Percentiles rank a stretch among this genome's conserved stretches.
These are phyloP conservation scores for Geotrichum europaeum DNA, from an alignment of 1,139 yeast species.

Conservation along the genomic window DNA sequence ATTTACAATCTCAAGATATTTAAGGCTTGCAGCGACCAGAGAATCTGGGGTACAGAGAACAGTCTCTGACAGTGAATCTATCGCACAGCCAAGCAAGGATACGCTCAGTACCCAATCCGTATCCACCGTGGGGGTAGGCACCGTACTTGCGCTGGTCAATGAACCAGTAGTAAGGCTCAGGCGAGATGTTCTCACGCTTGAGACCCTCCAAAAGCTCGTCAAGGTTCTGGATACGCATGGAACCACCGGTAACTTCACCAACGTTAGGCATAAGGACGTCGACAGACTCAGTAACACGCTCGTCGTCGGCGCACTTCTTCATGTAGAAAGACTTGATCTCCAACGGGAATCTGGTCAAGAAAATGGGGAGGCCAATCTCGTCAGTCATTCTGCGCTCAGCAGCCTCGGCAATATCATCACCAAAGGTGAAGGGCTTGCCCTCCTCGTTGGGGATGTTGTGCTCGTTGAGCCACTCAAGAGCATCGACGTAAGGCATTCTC, in stretches of 20 bases:
- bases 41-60: slow-evolving; percentile 95
- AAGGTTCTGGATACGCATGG: slow-evolving; percentile 86
- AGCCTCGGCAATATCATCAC: slow-evolving; percentile 99
- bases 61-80: slow-evolving; percentile 96
- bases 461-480: slow-evolving; percentile 94
- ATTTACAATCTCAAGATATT: background rate
- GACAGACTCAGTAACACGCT: slow-evolving; percentile 93
- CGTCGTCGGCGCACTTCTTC: slow-evolving; percentile 87
- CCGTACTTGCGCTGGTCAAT: slow-evolving; percentile 95
- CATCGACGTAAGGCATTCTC: slow-evolving; percentile 87
- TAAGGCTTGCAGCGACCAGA: slow-evolving; percentile 96
- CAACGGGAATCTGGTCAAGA: slow-evolving; percentile 90
- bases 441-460: slow-evolving; percentile 92
- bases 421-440: slow-evolving; percentile 85
- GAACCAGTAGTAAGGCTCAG: slow-evolving; percentile 88
- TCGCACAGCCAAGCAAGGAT: slow-evolving; percentile 97
- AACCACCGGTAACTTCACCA: slow-evolving; percentile 97
- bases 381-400: slow-evolving; percentile 99
- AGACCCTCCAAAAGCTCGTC: slow-evolving; percentile 86
- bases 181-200: slow-evolving; percentile 83
- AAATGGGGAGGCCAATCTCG: slow-evolving; percentile 83
- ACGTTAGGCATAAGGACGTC: slow-evolving; percentile 98
- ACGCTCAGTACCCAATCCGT: slow-evolving; percentile 97
- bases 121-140: slow-evolving; percentile 98
- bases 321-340: slow-evolving; percentile 97